Evolutionary conservation across 495 filamentous ascomycete species (phyloP).

Genomic region (Clohesyomyces aquaticus): DNA sequence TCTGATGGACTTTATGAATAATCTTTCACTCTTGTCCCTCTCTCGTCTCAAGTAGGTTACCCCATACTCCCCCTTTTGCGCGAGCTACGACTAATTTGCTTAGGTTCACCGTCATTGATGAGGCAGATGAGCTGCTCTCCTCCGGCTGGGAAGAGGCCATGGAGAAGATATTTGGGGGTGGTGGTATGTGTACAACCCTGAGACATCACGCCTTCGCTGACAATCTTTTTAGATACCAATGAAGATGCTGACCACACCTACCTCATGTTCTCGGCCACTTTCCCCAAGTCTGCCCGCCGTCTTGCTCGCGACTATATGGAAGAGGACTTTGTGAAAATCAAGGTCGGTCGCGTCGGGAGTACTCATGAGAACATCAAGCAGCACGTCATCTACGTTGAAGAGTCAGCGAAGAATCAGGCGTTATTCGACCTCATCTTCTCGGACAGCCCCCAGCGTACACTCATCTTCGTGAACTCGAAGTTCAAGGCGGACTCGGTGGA

Average conservation of each 20-base stretch:
- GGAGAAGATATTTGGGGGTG: slow-evolving; percentile 71
- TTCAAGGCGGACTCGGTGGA: slow-evolving; percentile 76
- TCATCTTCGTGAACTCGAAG: slow-evolving; percentile 89
- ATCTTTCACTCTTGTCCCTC: slow-evolving; percentile 68
- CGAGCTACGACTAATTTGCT: slow-evolving; percentile 12
- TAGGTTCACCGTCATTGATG: slow-evolving; percentile 85
- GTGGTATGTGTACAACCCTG: slow-evolving; percentile 58
- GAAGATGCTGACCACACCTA: slow-evolving; percentile 80
- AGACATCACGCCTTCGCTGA: slow-evolving; percentile 17
- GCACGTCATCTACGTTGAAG: slow-evolving; percentile 65
- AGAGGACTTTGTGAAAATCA: slow-evolving; percentile 72
- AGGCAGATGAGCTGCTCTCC: slow-evolving; percentile 89
- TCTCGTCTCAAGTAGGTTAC: slow-evolving; percentile 72
- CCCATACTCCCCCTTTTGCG: not conserved
- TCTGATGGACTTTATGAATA: slow-evolving; percentile 77
- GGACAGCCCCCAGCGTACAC: slow-evolving; percentile 71
- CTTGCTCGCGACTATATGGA: slow-evolving; percentile 76
- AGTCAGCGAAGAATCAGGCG: slow-evolving; percentile 65
- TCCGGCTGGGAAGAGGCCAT: slow-evolving; percentile 75
- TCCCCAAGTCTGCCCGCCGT: slow-evolving; percentile 73
- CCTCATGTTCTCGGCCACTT: slow-evolving; percentile 95
- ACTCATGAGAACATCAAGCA: slow-evolving; percentile 81
- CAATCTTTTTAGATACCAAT: slow-evolving; percentile 57
- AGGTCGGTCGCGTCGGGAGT: slow-evolving; percentile 81
- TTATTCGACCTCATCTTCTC: slow-evolving; percentile 73